Base-by-base conservation (phyloP, 202 grass and related monocot genomes). In the Elaeis oleifera region DNA sequence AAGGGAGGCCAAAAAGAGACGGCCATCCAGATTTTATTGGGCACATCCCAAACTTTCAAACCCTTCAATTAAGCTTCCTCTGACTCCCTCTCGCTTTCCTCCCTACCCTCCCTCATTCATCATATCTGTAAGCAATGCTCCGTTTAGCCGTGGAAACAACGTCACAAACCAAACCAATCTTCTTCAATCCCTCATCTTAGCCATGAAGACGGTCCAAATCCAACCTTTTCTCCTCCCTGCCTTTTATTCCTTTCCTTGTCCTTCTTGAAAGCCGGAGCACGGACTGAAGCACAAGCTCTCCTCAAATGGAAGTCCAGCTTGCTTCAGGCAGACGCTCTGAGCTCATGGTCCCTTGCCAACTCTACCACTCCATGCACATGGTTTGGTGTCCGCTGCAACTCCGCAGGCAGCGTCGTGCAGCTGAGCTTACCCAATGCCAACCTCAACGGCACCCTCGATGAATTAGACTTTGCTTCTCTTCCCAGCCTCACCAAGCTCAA, bases 241-340 rank as follows among this genome's bases (percentile, higher is more conserved):
- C 1, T 80, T 51, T 3, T 78, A 5, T 3, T 65, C 6, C 3
- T 32, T 19, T 16, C 15, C 17, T 27, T 31, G 51, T 50, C 28
- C 11, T 16, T 29, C 6, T 63, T 64, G 55, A 51, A 62, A 55
- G 71, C 77, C 0, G 57, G 65, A 9, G 71, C 77, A 31, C 56
- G 25, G 5, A 24, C 59, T 11, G 52, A 76, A 61, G 77, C 68
- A 39, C 27, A 61, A 39, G 83, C 77, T 18, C 77, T 95, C 5
- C 71, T 90, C 17, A 68, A 68, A 44, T 89, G 85, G 90, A 95
- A 90, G 71, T 54, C 78, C 21, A 84, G 22, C 68, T 74, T 90
- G 23, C 69, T 11, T 54, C 11, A 60, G 20, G 31, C 74, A 2
- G 4, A 56, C 26, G 49, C 63, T 56, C 71, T 95, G 16, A 79